These are phyloP conservation scores for Gossypium raimondii DNA, from an alignment of 345 rosid species.

Conservation along the genomic window DNA sequence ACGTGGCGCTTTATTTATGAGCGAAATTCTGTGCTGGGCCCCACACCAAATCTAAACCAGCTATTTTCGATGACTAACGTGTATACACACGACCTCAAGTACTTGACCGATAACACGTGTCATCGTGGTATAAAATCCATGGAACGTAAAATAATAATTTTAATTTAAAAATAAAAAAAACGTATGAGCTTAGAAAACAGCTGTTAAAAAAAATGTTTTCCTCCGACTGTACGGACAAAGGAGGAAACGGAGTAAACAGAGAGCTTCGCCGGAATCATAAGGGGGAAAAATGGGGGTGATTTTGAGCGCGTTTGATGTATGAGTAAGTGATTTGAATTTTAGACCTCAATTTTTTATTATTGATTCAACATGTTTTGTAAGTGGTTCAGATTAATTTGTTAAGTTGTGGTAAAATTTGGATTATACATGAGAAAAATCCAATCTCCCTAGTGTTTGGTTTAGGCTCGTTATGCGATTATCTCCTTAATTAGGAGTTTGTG, in stretches of 20 bases:
- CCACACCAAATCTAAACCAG: not conserved
- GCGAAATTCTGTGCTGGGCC: too few relatives aligned
- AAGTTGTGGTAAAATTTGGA: not conserved
- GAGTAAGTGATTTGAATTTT: not conserved
- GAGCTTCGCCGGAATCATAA: not conserved
- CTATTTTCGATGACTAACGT: not conserved
- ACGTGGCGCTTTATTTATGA: not conserved
- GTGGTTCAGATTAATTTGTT: not conserved
- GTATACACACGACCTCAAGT: not conserved
- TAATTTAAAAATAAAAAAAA: too few relatives aligned
- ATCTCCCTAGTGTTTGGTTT: not conserved
- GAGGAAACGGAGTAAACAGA: slow-evolving; percentile 22
- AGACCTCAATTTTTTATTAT: too few relatives aligned
- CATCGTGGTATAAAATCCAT: not conserved
- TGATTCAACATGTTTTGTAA: not conserved
- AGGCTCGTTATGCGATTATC: not conserved
- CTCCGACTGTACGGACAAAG: too few relatives aligned
- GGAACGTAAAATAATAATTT: too few relatives aligned
- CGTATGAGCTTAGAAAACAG: not conserved
- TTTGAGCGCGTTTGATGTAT: not conserved
- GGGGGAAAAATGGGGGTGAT: not conserved
- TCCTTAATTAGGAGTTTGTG: not conserved
- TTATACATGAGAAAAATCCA: not conserved
- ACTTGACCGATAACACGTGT: not conserved
- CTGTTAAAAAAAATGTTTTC: too few relatives aligned